A percentile compares a stretch with the other conserved stretches of the same genome.
These are phyloP conservation scores for Acer yangbiense DNA, from an alignment of 345 rosid species.

Conservation along the genomic window DNA sequence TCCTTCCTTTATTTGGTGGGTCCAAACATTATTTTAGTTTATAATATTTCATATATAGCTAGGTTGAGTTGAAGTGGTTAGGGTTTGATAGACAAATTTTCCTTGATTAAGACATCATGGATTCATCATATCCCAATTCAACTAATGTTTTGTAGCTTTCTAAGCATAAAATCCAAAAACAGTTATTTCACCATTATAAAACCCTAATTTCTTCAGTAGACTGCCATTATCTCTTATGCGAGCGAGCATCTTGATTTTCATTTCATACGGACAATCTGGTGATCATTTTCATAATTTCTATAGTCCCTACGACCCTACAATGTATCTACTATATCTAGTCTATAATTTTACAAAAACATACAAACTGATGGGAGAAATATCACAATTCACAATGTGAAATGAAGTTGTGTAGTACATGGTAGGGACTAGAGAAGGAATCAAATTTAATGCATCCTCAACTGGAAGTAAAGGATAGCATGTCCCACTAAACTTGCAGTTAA, in stretches of 20 bases:
- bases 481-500: conserved; percentile 17
- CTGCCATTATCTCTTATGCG: not conserved
- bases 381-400: not conserved
- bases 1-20: not conserved
- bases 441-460: conserved; percentile 18
- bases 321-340: not conserved
- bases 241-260: too few relatives aligned
- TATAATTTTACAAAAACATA: not conserved
- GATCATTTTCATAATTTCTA: too few relatives aligned
- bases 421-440: conserved; percentile 1
- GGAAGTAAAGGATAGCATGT: conserved; percentile 8
- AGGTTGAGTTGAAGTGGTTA: conserved; percentile 1
- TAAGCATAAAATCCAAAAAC: not conserved
- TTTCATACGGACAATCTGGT: too few relatives aligned
- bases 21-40: not conserved
- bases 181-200: not conserved
- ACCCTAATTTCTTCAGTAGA: not conserved
- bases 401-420: not conserved
- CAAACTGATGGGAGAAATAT: conserved; percentile 8
- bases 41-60: not conserved
- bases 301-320: too few relatives aligned
- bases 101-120: not conserved
- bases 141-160: conserved; percentile 11
- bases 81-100: conserved; percentile 4
- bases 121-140: not conserved